A percentile compares a stretch with the other conserved stretches of the same genome.
phyloP scores from a whole-genome alignment of 371 early-diverging fungal species.

The Blyttiomyces sp. region DNA sequence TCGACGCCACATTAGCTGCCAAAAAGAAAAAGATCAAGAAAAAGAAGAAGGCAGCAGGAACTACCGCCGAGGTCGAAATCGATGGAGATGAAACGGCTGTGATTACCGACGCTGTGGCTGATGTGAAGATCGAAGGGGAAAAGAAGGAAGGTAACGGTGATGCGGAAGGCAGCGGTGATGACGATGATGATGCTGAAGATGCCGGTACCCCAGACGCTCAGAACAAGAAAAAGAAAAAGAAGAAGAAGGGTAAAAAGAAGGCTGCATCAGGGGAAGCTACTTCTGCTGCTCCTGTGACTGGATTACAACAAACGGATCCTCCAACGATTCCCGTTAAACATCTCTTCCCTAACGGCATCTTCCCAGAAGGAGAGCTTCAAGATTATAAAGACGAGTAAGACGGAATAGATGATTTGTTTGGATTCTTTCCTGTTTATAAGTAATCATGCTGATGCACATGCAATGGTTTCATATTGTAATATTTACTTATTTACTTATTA shows the following conservation, averaged over 20 bases:
- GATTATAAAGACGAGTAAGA: constrained; percentile 45
- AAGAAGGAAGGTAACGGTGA: too few species aligned
- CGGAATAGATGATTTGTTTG: not conserved
- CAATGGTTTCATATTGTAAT: not conserved
- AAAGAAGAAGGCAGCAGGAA: too few species aligned
- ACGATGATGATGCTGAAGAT: constrained; percentile 10
- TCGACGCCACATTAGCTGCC: too few species aligned
- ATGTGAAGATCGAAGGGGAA: too few species aligned
- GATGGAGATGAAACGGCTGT: too few species aligned
- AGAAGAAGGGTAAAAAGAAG: constrained; percentile 31
- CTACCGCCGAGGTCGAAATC: too few species aligned
- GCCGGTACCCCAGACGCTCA: not conserved
- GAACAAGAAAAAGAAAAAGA: constrained; percentile 35
- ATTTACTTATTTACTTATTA: not conserved
- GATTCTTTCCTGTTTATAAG: not conserved
- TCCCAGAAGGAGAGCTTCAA: constrained; percentile 41
- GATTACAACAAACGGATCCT: constrained; percentile 37
- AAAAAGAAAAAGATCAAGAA: too few species aligned
- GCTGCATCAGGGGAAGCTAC: not conserved
- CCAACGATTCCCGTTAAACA: constrained; percentile 45
- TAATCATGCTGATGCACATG: too few species aligned
- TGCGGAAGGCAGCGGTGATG: not conserved
- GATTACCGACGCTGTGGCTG: too few species aligned
- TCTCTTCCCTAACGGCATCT: constrained; percentile 36
- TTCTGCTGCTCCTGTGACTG: not conserved